Evolutionary conservation across 2,329 filamentous ascomycete genomes (phyloP).

Genomic region (Diaporthe vaccinii): DNA sequence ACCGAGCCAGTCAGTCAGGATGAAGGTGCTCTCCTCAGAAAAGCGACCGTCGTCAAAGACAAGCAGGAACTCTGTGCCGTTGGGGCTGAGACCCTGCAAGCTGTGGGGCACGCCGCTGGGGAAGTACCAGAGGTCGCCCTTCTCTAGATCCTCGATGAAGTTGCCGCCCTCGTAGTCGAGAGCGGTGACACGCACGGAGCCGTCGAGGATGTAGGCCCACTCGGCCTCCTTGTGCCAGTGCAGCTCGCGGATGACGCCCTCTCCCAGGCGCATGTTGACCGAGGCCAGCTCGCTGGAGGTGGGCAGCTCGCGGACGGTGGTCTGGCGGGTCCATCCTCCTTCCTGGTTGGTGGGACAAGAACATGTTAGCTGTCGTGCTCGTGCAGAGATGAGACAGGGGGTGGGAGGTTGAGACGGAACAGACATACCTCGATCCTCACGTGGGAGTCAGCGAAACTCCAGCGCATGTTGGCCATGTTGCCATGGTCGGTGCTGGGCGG

Average conservation of each 20-base stretch:
- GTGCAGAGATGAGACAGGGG: not conserved
- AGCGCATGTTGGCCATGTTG: conserved; percentile 78
- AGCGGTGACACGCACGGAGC: conserved; percentile 78
- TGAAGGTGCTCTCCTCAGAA: conserved; percentile 76
- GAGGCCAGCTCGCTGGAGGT: conserved; percentile 79
- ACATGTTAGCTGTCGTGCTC: not conserved
- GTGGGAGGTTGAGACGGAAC: too few relatives aligned
- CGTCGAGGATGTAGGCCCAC: conserved; percentile 82
- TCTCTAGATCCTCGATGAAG: conserved; percentile 81
- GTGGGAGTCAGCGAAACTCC: conserved; percentile 77
- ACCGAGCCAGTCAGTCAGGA: conserved; percentile 81
- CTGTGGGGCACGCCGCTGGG: conserved; percentile 83
- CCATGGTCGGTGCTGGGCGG: conserved; percentile 82
- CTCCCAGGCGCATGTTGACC: conserved; percentile 83
- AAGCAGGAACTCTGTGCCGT: conserved; percentile 67
- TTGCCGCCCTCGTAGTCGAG: conserved; percentile 82
- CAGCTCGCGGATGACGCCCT: conserved; percentile 80
- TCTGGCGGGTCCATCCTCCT: conserved; percentile 83
- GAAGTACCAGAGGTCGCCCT: conserved; percentile 87
- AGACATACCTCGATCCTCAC: conserved; percentile 70
- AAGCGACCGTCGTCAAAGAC: conserved; percentile 65
- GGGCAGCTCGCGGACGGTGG: conserved; percentile 74
- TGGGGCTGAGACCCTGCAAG: conserved; percentile 77
- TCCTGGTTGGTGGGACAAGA: conserved; percentile 60
- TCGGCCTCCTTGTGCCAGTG: conserved; percentile 88